phyloP scores from a whole-genome alignment of 2,329 filamentous ascomycete genomes.

The Beauveria asiatica region DNA sequence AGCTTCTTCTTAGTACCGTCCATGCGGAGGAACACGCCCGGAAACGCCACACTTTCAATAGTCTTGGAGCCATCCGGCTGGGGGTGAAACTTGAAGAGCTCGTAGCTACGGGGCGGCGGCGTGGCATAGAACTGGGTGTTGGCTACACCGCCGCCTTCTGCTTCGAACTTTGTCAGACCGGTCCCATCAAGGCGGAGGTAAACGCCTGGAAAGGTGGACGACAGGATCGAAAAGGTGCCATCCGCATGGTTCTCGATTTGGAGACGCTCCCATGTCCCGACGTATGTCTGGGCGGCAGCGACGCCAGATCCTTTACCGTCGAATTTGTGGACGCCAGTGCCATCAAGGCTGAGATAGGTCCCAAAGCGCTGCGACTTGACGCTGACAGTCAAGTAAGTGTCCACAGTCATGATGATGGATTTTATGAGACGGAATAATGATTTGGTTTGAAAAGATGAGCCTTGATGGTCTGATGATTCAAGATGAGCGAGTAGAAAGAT shows the following conservation, averaged over 20 bases:
- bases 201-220: neutral
- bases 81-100: neutral
- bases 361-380: neutral
- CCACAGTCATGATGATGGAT: neutral
- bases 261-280: neutral
- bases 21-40: neutral
- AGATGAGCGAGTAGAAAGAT: neutral
- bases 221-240: neutral
- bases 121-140: neutral
- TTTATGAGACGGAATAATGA: no score
- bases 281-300: neutral
- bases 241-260: neutral
- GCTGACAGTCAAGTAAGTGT: neutral
- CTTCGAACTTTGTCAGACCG: neutral
- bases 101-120: neutral
- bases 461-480: neutral
- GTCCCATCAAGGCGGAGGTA: neutral
- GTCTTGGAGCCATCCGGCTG: neutral
- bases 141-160: neutral
- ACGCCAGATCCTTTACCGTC: neutral
- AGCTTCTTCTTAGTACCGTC: neutral
- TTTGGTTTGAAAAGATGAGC: neutral
- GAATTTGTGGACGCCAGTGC: neutral
- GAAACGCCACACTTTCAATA: neutral
- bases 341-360: neutral